phyloP scores from a whole-genome alignment of 1,284 basidiomycete species.

The Coniophora puteana region DNA sequence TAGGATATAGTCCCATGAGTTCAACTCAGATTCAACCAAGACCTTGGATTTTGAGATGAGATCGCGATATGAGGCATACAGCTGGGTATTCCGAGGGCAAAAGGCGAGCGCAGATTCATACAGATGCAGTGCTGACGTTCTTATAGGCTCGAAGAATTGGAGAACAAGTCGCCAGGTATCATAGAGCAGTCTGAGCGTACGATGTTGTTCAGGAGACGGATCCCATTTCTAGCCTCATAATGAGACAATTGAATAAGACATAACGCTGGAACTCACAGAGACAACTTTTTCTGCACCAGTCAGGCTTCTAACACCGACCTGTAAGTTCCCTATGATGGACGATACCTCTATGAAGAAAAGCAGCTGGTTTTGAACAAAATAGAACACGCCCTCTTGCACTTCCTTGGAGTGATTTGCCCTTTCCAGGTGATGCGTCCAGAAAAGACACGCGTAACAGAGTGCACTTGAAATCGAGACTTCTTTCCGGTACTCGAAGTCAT shows the following conservation, averaged over 20 bases:
- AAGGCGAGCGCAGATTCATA: constrained; percentile 13
- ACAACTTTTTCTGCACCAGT: constrained; percentile 16
- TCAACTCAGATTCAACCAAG: constrained; percentile 3
- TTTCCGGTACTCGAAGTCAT: constrained; percentile 16
- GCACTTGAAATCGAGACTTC: constrained; percentile 13
- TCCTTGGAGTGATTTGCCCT: constrained; percentile 9
- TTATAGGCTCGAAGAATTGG: constrained; percentile 18
- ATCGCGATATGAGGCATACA: constrained; percentile 4
- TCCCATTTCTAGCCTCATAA: constrained; percentile 9
- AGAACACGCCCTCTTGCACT: constrained; percentile 5
- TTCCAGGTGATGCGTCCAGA: constrained; percentile 22
- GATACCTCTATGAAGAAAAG: constrained; percentile 17
- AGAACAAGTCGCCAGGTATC: constrained; percentile 18
- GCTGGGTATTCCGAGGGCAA: background rate
- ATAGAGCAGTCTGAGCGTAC: constrained; percentile 8
- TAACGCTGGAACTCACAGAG: constrained; percentile 19
- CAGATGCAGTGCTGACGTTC: constrained; percentile 19
- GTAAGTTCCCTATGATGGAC: constrained; percentile 18
- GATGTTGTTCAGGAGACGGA: constrained; percentile 4
- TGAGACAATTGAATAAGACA: too few relatives aligned
- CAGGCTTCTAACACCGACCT: too few relatives aligned
- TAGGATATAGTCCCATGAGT: constrained; percentile 10
- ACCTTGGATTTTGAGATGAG: constrained; percentile 10
- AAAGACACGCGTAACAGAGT: constrained; percentile 19
- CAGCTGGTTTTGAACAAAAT: constrained; percentile 14